A percentile compares a stretch with the other conserved stretches of the same genome.
phyloP scores from a whole-genome alignment of 352 stramenopile species.

The Globisporangium emineosum region DNA sequence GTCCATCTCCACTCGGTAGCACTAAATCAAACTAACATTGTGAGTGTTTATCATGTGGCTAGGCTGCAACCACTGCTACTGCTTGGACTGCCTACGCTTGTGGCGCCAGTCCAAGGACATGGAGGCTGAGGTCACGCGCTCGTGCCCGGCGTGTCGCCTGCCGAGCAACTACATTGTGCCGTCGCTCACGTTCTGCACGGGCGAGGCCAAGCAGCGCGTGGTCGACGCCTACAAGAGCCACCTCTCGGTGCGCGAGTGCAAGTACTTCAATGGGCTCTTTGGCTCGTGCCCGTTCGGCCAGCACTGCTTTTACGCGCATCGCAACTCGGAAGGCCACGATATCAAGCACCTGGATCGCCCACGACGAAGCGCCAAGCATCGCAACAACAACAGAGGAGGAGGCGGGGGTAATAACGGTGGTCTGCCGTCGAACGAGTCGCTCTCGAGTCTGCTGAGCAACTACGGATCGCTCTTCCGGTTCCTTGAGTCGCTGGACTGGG shows the following conservation, averaged over 20 bases:
- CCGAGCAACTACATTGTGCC: slow-evolving; percentile 80
- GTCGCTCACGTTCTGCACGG: slow-evolving; percentile 70
- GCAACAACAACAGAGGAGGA: slow-evolving; percentile 16
- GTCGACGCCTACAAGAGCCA: slow-evolving; percentile 76
- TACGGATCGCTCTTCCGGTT: slow-evolving; percentile 68
- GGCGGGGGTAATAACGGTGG: slow-evolving; percentile 11
- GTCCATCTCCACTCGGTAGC: not conserved
- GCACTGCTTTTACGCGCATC: slow-evolving; percentile 78
- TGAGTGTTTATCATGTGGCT: not conserved
- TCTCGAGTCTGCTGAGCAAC: slow-evolving; percentile 49
- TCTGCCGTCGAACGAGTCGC: slow-evolving; percentile 15
- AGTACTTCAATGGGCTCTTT: slow-evolving; percentile 70
- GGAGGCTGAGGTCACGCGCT: slow-evolving; percentile 64
- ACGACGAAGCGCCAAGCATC: slow-evolving; percentile 14
- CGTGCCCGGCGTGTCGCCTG: slow-evolving; percentile 60
- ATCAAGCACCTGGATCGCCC: slow-evolving; percentile 66
- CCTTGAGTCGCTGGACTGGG: slow-evolving; percentile 59
- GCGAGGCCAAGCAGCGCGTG: slow-evolving; percentile 47
- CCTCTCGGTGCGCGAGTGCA: slow-evolving; percentile 70
- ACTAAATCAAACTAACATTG: not conserved
- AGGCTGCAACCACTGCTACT: slow-evolving; percentile 79
- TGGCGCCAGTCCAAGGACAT: slow-evolving; percentile 77
- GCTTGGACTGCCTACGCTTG: slow-evolving; percentile 61
- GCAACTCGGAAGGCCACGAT: slow-evolving; percentile 47
- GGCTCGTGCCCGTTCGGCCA: slow-evolving; percentile 71